phyloP scores from a whole-genome alignment of 1,139 yeast genomes.

The Zygotorulaspora mrakii region DNA sequence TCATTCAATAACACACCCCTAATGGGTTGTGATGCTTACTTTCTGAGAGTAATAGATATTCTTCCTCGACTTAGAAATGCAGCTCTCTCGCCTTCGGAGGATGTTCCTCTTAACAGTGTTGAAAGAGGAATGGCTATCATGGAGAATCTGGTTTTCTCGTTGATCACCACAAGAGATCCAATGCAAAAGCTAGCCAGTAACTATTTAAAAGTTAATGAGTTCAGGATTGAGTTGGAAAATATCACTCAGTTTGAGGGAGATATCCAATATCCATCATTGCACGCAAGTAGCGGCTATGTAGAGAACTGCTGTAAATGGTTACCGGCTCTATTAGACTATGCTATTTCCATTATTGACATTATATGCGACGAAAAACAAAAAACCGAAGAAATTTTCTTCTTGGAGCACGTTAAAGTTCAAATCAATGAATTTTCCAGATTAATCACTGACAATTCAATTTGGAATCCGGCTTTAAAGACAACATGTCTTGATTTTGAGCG shows the following conservation, averaged over 20 bases:
- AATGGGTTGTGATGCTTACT: constrained; percentile 55
- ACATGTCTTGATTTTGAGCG: constrained; percentile 31
- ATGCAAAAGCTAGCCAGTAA: constrained; percentile 38
- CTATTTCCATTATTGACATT: constrained; percentile 26
- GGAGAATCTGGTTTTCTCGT: constrained; percentile 63
- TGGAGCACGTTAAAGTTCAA: constrained; percentile 19
- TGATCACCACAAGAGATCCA: constrained; percentile 50
- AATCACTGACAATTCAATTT: constrained; percentile 17
- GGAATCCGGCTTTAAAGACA: constrained; percentile 18
- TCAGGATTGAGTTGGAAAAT: constrained; percentile 25
- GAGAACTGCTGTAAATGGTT: constrained; percentile 40
- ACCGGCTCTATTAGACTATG: constrained; percentile 50
- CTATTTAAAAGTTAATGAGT: constrained; percentile 20
- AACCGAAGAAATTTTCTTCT: constrained; percentile 21
- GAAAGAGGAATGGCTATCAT: constrained; percentile 75
- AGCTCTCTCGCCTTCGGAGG: constrained; percentile 59
- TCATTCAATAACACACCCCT: constrained; percentile 44
- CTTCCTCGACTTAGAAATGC: constrained; percentile 74
- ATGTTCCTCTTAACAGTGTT: constrained; percentile 71
- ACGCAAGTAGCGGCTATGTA: constrained; percentile 10
- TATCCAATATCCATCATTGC: constrained; percentile 17
- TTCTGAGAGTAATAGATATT: constrained; percentile 69
- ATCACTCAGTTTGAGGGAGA: constrained; percentile 20
- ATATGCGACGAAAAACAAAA: constrained; percentile 2
- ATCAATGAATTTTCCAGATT: constrained; percentile 14